Evolutionary conservation across 106 monocot genomes (phyloP).

Genomic region (Triglochin maritima): DNA sequence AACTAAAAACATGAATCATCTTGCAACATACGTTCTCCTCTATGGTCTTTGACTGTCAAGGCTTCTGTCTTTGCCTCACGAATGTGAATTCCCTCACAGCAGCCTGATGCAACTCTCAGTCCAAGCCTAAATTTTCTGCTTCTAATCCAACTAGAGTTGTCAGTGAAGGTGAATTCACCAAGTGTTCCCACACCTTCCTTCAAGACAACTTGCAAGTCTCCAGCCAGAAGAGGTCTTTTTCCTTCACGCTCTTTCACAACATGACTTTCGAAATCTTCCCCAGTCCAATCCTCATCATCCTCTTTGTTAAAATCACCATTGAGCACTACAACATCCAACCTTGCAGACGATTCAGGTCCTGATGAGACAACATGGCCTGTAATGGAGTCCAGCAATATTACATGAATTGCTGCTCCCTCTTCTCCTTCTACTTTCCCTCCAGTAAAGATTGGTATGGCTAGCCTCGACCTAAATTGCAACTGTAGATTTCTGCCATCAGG

Average conservation of each 20-base stretch:
- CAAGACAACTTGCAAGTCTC: constrained; percentile 17
- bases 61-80: constrained; percentile 49
- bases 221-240: constrained; percentile 23
- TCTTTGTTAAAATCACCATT: constrained; percentile 27
- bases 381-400: constrained; percentile 10
- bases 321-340: constrained; percentile 19
- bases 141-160: constrained; percentile 30
- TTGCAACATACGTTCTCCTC: constrained; percentile 57
- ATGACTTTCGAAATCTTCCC: constrained; percentile 21
- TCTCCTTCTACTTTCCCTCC: constrained; percentile 26
- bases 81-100: constrained; percentile 15
- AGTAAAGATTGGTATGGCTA: constrained; percentile 16
- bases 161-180: constrained; percentile 21
- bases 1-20: constrained; percentile 32
- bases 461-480: constrained; percentile 16
- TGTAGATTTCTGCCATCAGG: constrained; percentile 17
- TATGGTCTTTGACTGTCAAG: constrained; percentile 92
- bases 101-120: constrained; percentile 4
- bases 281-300: constrained; percentile 17
- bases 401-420: constrained; percentile 21
- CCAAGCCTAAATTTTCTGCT: constrained; percentile 28
- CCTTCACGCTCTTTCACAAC: constrained; percentile 27
- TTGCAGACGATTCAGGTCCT: constrained; percentile 18
- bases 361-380: constrained; percentile 10
- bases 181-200: constrained; percentile 22